Conservation (phyloP, 108 stramenopile genomes). For the Nitzschia inconspicua region DNA sequence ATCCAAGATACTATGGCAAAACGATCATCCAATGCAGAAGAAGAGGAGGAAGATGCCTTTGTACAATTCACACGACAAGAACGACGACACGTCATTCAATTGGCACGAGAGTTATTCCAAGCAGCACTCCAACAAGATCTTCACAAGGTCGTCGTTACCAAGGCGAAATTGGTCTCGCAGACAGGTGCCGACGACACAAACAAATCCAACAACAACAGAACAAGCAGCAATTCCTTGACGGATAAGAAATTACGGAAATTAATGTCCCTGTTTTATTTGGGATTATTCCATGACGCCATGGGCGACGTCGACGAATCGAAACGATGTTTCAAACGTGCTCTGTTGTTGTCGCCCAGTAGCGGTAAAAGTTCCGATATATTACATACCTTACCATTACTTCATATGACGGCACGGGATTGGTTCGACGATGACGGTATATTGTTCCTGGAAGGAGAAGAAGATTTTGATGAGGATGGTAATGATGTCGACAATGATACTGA, state of each 20-base stretch:
- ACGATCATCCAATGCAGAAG: too few species aligned
- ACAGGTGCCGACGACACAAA: conserved; percentile 36
- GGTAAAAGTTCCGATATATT: conserved; percentile 71
- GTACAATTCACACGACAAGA: conserved; percentile 13
- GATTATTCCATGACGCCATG: conserved; percentile 71
- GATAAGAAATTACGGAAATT: conserved; percentile 81
- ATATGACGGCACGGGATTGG: conserved; percentile 81
- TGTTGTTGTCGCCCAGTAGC: conserved; percentile 35
- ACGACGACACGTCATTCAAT: conserved; percentile 50
- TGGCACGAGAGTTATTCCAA: conserved; percentile 64
- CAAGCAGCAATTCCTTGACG: neutral
- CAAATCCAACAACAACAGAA: neutral
- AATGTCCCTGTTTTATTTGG: conserved; percentile 73
- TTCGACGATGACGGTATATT: conserved; percentile 80
- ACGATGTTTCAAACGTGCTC: conserved; percentile 79
- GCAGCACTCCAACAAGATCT: conserved; percentile 41
- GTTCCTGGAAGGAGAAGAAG: conserved; percentile 23
- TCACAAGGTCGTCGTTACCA: conserved; percentile 39
- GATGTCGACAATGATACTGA: neutral
- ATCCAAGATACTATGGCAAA: conserved; percentile 9
- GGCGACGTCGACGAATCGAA: conserved; percentile 60
- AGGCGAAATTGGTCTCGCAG: conserved; percentile 62
- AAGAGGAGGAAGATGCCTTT: conserved; percentile 4
- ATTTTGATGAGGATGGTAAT: conserved; percentile 18
- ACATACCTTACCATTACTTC: conserved; percentile 64